Base-by-base conservation (phyloP, 441 rosid genomes). In the Syzygium malaccense region DNA sequence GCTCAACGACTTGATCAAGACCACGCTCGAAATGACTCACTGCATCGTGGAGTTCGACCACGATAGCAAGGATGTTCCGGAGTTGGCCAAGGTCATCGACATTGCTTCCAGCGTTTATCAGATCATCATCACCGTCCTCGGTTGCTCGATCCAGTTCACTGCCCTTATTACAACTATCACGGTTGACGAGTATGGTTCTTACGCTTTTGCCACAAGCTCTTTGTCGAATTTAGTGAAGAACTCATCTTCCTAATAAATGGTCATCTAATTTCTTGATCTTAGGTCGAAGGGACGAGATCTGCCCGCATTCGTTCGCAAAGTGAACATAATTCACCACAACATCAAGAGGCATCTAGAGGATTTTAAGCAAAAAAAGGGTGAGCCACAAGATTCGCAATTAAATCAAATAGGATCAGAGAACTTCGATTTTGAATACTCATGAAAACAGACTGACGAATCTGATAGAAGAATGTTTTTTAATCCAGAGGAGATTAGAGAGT, bases 31-130 rank as follows among this genome's bases (percentile, higher is more conserved):
- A n/a, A 87, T 87, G 86, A 87, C 88, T 23, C n/a, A 51, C 7
- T 33, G 88, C 88, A 87, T 87, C 28, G 86, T 87, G 51, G 86
- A 87, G 86, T 87, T 87, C 33, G 88, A 87, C 30, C 88, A 60
- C 14, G 89, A 88, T 26, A 88, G 89, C 33, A 88, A 88, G 83
- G 89, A 88, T 58, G 89, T 80, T 2, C 89, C 89, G 8, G 89
- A 88, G 86, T 64, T 88, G 28, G 60, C 89, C 32, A 88, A 60
- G 33, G 60, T 48, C 80, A 88, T 88, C 28, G 89, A 88, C 83
- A 84, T 88, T 37, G 33, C 86, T 54, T 37, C 86, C 80, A 80
- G 58, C 56, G 62, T 88, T 51, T 71, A 62, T 26, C 89, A 88
- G 80, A 80, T 88, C 57, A 60, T 88, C 75, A 80, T 88, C 15